Evolutionary conservation across 768 basidiomycete species (phyloP), one percentile per base, ranked within the genome.

Genomic region (Boletus bicolor): DNA sequence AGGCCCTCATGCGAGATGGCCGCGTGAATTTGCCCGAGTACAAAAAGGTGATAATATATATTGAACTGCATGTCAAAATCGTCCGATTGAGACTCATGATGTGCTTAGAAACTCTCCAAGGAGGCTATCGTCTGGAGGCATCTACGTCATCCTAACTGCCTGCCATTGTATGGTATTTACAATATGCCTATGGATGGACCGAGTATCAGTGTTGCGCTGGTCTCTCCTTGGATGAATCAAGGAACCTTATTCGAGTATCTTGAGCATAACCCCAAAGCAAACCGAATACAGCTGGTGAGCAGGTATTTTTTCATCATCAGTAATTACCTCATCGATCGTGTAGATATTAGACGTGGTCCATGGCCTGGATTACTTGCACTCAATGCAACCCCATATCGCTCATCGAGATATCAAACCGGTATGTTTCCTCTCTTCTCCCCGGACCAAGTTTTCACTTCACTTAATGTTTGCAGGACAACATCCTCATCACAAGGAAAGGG

Each of bases 281-380:
- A 65, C 53, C 65, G 72, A 45, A 54, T 68, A 30, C 57, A 57
- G 26, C 57, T 78, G 60, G 76, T 77, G 56, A 66, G 69, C 37
- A 32, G 24, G 32, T 11, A 14, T n/a, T 11, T 46, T 39, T 11
- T 50, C 24, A 5, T n/a, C 26, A 14, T 24, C 2, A 32, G 4
- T 3, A 11, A 30, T 54, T 28, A 49, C n/a, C 37, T 49, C 35
- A 54, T 35, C 12, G 7, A 34, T 38, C 30, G 7, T 19, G 17
- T 47, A 80, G 79, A 72, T 79, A 41, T 61, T 75, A 11, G 79
- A 80, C 50, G 65, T 78, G 19, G 73, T 73, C 26, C 64, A 72
- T n/a, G 79, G 79, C 14, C 57, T 80, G 44, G 46, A 68, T 5
- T 78, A 80, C 49, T 59, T 80, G 14, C 79, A 80, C 53, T 76